Evolutionary conservation across 164 flowering plant species (phyloP).

Genomic region (Magnolia changhungtana): DNA sequence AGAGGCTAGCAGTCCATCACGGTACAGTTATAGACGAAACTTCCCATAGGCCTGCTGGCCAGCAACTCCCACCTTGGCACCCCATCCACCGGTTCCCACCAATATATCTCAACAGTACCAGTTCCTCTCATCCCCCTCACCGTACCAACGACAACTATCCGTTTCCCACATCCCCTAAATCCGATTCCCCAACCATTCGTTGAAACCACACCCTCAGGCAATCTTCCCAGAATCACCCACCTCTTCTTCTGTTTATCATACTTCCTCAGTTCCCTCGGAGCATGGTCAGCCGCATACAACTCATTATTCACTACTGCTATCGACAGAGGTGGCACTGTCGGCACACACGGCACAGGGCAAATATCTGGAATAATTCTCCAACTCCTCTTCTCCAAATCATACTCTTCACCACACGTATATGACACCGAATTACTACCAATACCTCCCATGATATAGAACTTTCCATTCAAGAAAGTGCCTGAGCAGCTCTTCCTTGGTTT

Average conservation of each 20-base stretch:
- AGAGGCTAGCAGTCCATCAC: constrained; percentile 34
- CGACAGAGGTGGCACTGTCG: constrained; percentile 71
- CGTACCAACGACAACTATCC: constrained; percentile 82
- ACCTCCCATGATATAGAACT: constrained; percentile 92
- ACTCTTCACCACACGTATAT: constrained; percentile 85
- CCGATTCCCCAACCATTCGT: constrained; percentile 97
- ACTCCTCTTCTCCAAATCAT: constrained; percentile 51
- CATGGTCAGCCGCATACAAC: constrained; percentile 84
- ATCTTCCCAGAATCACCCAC: constrained; percentile 71
- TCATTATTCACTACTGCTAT: constrained; percentile 84
- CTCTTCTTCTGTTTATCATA: constrained; percentile 46
- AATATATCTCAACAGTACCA: constrained; percentile 68
- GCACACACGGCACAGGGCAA: constrained; percentile 57
- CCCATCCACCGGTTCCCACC: constrained; percentile 70
- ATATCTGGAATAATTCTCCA: constrained; percentile 83
- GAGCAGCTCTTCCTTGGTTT: constrained; percentile 89
- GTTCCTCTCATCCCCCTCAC: constrained; percentile 44
- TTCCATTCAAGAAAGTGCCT: constrained; percentile 81
- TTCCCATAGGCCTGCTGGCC: constrained; percentile 24
- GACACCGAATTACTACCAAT: constrained; percentile 39
- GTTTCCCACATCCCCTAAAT: constrained; percentile 85
- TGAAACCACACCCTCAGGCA: constrained; percentile 81
- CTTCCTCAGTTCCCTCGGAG: constrained; percentile 67
- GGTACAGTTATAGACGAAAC: constrained; percentile 34
- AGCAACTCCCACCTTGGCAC: constrained; percentile 81